Conservation (phyloP, 2,329 filamentous ascomycete species). For the Pyrenochaeta sp. region DNA sequence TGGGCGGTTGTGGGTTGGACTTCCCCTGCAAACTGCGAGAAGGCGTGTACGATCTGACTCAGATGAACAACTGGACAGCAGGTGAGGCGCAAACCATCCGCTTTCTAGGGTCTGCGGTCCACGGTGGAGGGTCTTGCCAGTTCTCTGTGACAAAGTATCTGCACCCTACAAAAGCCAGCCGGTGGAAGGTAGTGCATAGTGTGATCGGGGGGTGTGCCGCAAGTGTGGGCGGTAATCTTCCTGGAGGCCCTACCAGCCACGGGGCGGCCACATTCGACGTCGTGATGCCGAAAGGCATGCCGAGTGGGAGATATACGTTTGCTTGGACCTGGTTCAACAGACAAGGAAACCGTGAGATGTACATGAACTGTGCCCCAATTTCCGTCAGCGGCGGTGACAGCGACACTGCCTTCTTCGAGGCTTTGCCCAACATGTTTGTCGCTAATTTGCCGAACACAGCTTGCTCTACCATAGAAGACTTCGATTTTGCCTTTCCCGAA, state of each 20-base stretch:
- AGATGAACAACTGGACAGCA: constrained; percentile 63
- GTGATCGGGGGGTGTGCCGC: constrained; percentile 86
- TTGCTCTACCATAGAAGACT: constrained; percentile 59
- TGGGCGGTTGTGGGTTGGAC: constrained; percentile 65
- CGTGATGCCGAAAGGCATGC: constrained; percentile 73
- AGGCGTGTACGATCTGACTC: constrained; percentile 60
- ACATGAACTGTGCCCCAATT: constrained; percentile 93
- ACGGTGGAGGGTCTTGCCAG: constrained; percentile 94
- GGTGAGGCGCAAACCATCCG: constrained; percentile 58
- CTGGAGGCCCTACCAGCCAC: constrained; percentile 21
- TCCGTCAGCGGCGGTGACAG: constrained; percentile 64
- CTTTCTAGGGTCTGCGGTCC: constrained; percentile 65
- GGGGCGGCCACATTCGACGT: constrained; percentile 74
- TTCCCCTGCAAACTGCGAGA: constrained; percentile 82
- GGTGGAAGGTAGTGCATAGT: constrained; percentile 90
- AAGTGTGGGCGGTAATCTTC: constrained; percentile 55
- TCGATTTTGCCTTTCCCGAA: constrained; percentile 72
- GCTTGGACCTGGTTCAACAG: constrained; percentile 97
- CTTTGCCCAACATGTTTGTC: constrained; percentile 75
- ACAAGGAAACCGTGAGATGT: constrained; percentile 91
- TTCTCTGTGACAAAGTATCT: constrained; percentile 82
- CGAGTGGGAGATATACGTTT: constrained; percentile 77
- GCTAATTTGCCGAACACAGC: constrained; percentile 68
- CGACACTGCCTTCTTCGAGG: constrained; percentile 23
- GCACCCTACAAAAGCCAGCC: constrained; percentile 64